Percentiles rank a stretch among this genome's conserved stretches.
These are phyloP conservation scores for Calocybe gambosa DNA, from an alignment of 1,284 basidiomycete genomes.

Conservation along the genomic window DNA sequence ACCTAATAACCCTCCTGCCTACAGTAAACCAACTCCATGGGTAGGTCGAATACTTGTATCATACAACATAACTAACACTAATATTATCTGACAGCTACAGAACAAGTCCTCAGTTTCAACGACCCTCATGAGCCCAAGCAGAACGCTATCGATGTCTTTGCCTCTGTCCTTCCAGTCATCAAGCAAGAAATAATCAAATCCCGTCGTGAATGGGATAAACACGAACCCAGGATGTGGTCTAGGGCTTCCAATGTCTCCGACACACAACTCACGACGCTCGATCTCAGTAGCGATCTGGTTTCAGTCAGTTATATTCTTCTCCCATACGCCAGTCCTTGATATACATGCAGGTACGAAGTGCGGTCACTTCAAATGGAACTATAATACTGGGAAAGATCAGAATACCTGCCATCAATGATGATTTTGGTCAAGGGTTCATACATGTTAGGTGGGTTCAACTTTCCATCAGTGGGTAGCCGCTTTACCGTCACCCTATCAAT, in stretches of 20 bases:
- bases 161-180: slow-evolving; percentile 44
- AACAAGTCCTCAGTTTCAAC: slow-evolving; percentile 51
- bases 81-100: slow-evolving; percentile 41
- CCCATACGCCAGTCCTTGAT: slow-evolving; percentile 24
- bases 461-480: not conserved
- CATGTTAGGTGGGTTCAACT: slow-evolving; percentile 53
- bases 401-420: slow-evolving; percentile 59
- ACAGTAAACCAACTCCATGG: too few relatives aligned
- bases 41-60: too few relatives aligned
- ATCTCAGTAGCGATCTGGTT: slow-evolving; percentile 51
- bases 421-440: slow-evolving; percentile 57
- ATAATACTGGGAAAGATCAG: slow-evolving; percentile 73
- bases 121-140: slow-evolving; percentile 48
- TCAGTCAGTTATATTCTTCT: slow-evolving; percentile 31
- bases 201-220: slow-evolving; percentile 63
- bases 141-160: slow-evolving; percentile 62
- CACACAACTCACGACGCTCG: slow-evolving; percentile 45
- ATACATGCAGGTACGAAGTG: slow-evolving; percentile 28
- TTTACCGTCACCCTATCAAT: slow-evolving; percentile 11
- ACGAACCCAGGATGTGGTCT: slow-evolving; percentile 70
- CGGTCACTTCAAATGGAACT: slow-evolving; percentile 49
- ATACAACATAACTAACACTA: too few relatives aligned
- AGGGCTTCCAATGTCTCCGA: slow-evolving; percentile 50
- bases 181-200: slow-evolving; percentile 59
- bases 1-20: too few relatives aligned